phyloP scores from a whole-genome alignment of 2,329 filamentous ascomycete genomes.

The Botryotinia globosa region DNA sequence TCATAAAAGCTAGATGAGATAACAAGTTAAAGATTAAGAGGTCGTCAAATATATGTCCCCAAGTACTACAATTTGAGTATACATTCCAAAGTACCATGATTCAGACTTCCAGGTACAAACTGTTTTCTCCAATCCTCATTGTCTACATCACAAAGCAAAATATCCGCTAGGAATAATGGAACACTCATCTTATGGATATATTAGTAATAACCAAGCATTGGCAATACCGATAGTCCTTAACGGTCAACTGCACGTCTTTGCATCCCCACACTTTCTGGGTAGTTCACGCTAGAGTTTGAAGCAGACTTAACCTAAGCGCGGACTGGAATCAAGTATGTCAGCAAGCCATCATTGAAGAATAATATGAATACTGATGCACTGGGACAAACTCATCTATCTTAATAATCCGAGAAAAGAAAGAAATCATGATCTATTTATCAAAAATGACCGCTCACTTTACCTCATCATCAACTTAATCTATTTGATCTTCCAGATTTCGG shows the following conservation, averaged over 20 bases:
- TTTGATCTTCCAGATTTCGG: not conserved
- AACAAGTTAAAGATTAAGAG: not conserved
- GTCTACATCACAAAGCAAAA: rapidly evolving
- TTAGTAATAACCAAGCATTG: not conserved
- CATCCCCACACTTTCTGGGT: not conserved
- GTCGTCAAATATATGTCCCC: not conserved
- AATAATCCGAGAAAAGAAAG: not conserved
- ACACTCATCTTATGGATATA: not conserved
- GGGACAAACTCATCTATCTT: not conserved
- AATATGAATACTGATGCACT: not conserved
- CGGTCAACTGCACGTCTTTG: not conserved
- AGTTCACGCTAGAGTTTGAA: not conserved
- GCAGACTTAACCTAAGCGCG: not conserved
- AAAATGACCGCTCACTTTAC: no score
- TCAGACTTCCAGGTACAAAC: not conserved
- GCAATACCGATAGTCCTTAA: not conserved
- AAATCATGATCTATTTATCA: not conserved
- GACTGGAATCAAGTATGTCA: not conserved
- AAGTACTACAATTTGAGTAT: not conserved
- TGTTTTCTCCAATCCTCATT: not conserved
- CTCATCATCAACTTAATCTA: not conserved
- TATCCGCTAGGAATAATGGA: not conserved
- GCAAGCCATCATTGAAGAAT: not conserved
- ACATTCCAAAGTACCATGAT: not conserved
- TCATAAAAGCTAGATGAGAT: not conserved